A percentile compares a stretch with the other conserved stretches of the same genome.
Evolutionary conservation across 164 flowering plant genomes (phyloP).

Genomic region (Cinnamomum micranthum): DNA sequence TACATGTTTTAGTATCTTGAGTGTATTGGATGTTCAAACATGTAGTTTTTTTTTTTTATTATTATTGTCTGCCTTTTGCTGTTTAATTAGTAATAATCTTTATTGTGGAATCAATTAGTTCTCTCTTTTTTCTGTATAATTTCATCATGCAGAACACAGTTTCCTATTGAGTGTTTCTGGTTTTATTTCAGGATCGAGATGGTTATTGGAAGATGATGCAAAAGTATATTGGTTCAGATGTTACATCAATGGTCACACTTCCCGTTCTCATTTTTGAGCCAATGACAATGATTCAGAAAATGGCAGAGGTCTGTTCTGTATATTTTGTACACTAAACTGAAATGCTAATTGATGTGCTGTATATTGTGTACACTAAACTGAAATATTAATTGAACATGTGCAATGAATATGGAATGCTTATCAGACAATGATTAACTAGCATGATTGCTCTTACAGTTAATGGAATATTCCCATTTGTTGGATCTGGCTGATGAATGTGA

Average conservation of each 20-base stretch:
- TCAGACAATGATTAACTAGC: not conserved
- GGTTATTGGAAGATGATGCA: constrained; percentile 10
- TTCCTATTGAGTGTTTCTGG: not conserved
- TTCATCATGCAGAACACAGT: not conserved
- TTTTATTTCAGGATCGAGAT: constrained; percentile 10
- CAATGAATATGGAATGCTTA: not conserved
- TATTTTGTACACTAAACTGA: not conserved
- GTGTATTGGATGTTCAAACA: no score
- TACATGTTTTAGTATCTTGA: no score
- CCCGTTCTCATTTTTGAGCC: constrained; percentile 89
- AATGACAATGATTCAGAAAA: constrained; percentile 84
- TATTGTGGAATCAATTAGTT: not conserved
- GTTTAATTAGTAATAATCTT: not conserved
- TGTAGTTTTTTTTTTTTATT: no score
- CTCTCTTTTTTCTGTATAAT: not conserved
- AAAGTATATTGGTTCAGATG: constrained; percentile 58
- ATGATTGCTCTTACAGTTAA: constrained; percentile 41
- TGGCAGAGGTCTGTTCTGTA: constrained; percentile 64
- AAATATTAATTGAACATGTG: not conserved
- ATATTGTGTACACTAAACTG: not conserved
- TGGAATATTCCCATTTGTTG: constrained; percentile 84
- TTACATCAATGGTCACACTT: constrained; percentile 88
- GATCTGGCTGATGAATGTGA: constrained; percentile 86
- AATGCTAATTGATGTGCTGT: not conserved
- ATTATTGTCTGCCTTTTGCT: no score